A percentile compares a stretch with the other conserved stretches of the same genome.
phyloP scores from a whole-genome alignment of 345 rosid genomes.

The Gossypium bickii region DNA sequence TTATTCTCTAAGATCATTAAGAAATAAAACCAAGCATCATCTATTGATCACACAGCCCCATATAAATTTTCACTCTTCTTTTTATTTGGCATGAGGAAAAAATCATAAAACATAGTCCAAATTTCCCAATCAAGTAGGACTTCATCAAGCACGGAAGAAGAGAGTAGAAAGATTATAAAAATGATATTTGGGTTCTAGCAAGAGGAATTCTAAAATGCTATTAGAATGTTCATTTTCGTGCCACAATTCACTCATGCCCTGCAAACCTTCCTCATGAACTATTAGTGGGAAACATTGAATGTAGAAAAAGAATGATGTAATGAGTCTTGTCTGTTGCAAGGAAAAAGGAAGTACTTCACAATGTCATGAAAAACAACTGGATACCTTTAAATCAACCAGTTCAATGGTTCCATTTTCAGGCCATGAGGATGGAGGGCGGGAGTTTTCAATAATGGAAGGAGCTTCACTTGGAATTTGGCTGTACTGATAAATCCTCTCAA shows the following conservation, averaged over 20 bases:
- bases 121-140: neutral
- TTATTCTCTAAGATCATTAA: neutral
- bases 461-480: slow-evolving; percentile 86
- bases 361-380: neutral
- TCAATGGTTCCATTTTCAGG: slow-evolving; percentile 82
- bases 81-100: neutral
- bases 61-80: neutral
- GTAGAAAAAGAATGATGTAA: neutral
- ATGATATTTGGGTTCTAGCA: neutral
- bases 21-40: neutral
- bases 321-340: neutral
- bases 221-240: neutral
- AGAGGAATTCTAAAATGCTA: neutral
- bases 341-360: neutral
- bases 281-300: neutral
- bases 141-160: neutral
- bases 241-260: neutral
- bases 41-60: neutral
- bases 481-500: slow-evolving; percentile 95
- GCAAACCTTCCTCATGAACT: neutral
- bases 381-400: slow-evolving; percentile 83
- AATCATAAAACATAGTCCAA: neutral
- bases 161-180: neutral
- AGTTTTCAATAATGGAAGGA: slow-evolving; percentile 57
- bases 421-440: slow-evolving; percentile 68